These are phyloP conservation scores for Guadua angustifolia DNA, from an alignment of 176 grass and related monocot genomes.

Conservation along the genomic window DNA sequence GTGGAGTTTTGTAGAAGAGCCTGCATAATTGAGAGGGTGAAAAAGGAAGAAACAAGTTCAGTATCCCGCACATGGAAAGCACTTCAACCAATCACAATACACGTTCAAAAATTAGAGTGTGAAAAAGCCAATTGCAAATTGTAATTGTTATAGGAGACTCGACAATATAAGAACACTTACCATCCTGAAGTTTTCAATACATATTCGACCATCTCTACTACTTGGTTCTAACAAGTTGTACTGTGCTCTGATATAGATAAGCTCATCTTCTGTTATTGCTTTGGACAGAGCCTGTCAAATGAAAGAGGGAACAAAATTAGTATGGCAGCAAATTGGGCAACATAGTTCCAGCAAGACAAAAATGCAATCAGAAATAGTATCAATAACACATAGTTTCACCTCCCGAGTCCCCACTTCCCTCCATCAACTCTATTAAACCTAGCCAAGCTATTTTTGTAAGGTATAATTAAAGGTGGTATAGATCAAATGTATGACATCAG, in stretches of 20 bases:
- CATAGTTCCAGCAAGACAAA: not conserved
- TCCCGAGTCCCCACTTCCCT: not conserved
- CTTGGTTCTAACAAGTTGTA: constrained; percentile 88
- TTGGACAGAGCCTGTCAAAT: constrained; percentile 81
- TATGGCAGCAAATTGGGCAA: not conserved
- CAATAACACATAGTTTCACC: constrained; percentile 5
- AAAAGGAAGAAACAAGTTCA: constrained; percentile 15
- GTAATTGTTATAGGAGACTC: not conserved
- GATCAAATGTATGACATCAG: constrained; percentile 31
- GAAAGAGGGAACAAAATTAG: constrained; percentile 9
- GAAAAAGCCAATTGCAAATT: not conserved
- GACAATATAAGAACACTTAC: constrained; percentile 50
- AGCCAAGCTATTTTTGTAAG: constrained; percentile 30
- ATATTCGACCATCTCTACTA: constrained; percentile 70
- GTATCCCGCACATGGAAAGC: not conserved
- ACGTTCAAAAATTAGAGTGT: not conserved
- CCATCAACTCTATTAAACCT: constrained; percentile 6
- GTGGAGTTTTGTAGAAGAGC: constrained; percentile 79
- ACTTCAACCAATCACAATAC: constrained; percentile 13
- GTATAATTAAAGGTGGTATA: constrained; percentile 2
- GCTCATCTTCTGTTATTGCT: constrained; percentile 89
- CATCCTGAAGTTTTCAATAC: constrained; percentile 87
- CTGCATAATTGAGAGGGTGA: constrained; percentile 54
- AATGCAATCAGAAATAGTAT: constrained; percentile 6
- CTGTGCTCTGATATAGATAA: constrained; percentile 85